These are phyloP conservation scores for Carallia pectinifolia DNA, from an alignment of 345 rosid genomes.

Conservation along the genomic window DNA sequence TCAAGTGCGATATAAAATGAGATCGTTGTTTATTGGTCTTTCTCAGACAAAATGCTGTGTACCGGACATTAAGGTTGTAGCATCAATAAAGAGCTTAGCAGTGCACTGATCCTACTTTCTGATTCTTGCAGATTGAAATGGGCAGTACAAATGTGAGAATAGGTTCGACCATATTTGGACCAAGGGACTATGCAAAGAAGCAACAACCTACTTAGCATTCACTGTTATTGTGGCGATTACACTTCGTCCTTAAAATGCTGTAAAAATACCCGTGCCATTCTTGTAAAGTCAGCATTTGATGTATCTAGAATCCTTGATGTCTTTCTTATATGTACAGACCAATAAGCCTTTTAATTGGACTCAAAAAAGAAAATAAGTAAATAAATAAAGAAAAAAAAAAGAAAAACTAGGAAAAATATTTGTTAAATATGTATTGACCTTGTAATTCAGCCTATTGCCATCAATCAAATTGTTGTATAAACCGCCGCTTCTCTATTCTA, in stretches of 20 bases:
- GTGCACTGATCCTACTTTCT: constrained; percentile 2
- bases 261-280: neutral
- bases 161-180: constrained; percentile 91
- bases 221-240: neutral
- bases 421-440: neutral
- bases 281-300: neutral
- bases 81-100: neutral
- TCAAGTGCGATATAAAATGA: too few relatives aligned
- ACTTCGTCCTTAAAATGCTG: neutral
- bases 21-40: too few relatives aligned
- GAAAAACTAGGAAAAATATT: too few relatives aligned
- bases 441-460: neutral
- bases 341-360: too few relatives aligned
- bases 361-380: too few relatives aligned
- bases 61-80: neutral
- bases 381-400: too few relatives aligned
- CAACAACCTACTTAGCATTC: constrained; percentile 2
- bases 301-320: too few relatives aligned
- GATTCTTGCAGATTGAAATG: constrained; percentile 72
- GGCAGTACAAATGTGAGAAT: constrained; percentile 88
- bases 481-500: neutral
- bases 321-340: too few relatives aligned
- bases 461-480: neutral
- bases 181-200: constrained; percentile 67
- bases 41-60: too few relatives aligned